Percentiles rank a stretch among this genome's conserved stretches.
Conservation (phyloP, 2,329 filamentous ascomycete species). For the Juglanconis juglandina region DNA sequence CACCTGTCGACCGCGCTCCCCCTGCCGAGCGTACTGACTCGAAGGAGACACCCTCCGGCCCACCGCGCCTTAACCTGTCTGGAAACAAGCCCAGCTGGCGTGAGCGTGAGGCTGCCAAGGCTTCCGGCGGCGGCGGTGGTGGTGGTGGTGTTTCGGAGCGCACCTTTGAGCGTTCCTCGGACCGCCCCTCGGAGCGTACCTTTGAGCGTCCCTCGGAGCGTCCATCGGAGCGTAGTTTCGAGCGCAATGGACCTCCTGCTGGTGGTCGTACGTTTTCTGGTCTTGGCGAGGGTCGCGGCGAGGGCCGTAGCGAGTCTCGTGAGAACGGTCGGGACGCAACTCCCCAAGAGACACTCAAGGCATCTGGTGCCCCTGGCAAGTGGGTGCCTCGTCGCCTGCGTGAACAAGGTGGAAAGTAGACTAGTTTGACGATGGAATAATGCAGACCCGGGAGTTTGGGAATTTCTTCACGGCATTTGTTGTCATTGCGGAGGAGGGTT, state of each 20-base stretch:
- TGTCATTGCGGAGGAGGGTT: conserved; percentile 8
- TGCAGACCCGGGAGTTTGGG: conserved; percentile 6
- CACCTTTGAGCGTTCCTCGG: background rate
- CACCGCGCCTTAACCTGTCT: conserved; percentile 54
- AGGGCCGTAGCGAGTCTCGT: conserved; percentile 42
- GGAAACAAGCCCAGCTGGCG: conserved; percentile 53
- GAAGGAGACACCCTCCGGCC: conserved; percentile 42
- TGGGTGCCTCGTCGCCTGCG: conserved; percentile 50
- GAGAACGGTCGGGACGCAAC: conserved; percentile 40
- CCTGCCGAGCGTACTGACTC: conserved; percentile 38
- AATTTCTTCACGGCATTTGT: conserved; percentile 4
- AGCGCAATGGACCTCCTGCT: conserved; percentile 23
- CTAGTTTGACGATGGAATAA: conserved; percentile 1
- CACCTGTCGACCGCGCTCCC: conserved; percentile 16
- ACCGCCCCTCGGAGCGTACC: background rate
- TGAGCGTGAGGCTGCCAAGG: conserved; percentile 53
- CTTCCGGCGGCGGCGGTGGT: conserved; percentile 15
- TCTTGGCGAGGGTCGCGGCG: conserved; percentile 32
- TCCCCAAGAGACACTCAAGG: conserved; percentile 46
- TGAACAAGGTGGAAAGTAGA: conserved; percentile 16
- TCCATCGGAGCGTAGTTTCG: background rate
- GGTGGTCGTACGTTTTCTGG: conserved; percentile 31
- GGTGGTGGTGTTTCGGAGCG: conserved; percentile 8
- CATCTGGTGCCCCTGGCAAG: conserved; percentile 54
- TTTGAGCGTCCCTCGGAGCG: background rate